phyloP scores from a whole-genome alignment of 305 asterid genomes.

The Stenogyne calaminthoides region DNA sequence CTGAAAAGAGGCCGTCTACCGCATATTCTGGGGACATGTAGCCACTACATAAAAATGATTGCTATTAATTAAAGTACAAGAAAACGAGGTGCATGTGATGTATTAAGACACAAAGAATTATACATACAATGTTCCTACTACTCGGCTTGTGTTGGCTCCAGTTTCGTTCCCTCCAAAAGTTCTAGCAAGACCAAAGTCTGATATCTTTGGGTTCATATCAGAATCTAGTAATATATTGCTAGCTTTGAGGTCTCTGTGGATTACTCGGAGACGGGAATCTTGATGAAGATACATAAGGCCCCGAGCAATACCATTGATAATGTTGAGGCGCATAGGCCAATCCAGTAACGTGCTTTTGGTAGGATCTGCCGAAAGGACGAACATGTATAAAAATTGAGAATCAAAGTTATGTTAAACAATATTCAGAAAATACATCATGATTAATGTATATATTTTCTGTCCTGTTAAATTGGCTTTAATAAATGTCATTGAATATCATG shows the following conservation, averaged over 20 bases:
- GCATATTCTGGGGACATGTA: too few species aligned
- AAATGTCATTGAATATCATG: background rate
- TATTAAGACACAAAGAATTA: background rate
- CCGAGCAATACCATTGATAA: conserved; percentile 43
- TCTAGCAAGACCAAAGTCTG: too few species aligned
- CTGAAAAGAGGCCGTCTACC: too few species aligned
- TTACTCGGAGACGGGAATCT: conserved; percentile 43
- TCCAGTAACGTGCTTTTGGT: background rate
- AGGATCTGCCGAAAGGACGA: conserved; percentile 15
- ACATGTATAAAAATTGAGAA: background rate
- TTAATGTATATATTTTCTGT: too few species aligned
- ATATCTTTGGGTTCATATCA: too few species aligned
- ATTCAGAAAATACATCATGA: too few species aligned
- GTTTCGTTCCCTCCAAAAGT: too few species aligned
- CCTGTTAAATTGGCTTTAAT: too few species aligned
- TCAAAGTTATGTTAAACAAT: too few species aligned
- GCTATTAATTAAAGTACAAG: background rate
- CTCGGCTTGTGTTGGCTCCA: too few species aligned
- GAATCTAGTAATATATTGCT: too few species aligned
- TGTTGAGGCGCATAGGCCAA: background rate
- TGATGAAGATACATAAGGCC: conserved; percentile 51
- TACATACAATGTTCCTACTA: conserved; percentile 28
- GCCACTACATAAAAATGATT: background rate
- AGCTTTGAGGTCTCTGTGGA: background rate
- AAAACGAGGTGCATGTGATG: too few species aligned